Percentiles rank a stretch among this genome's conserved stretches.
Conservation (phyloP, 805 yeast genomes). For the Candida ipomoeae region DNA sequence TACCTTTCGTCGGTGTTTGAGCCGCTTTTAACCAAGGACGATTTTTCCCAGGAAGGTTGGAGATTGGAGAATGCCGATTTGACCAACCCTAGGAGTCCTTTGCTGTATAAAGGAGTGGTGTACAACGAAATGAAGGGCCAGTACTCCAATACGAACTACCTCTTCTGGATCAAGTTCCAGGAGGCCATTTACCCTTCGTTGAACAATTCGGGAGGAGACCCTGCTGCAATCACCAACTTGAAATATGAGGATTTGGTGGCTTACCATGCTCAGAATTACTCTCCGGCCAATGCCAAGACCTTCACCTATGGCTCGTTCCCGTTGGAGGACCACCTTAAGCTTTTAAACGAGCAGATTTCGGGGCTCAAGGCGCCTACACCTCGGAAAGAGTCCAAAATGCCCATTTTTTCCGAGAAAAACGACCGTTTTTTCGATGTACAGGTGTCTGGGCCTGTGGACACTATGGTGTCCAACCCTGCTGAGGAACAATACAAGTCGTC, state of each 20-base stretch:
- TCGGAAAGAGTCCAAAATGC: constrained; percentile 32
- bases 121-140: constrained; percentile 99
- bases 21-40: constrained; percentile 73
- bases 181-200: constrained; percentile 80
- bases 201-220: constrained; percentile 94
- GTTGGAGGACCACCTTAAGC: constrained; percentile 53
- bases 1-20: constrained; percentile 83
- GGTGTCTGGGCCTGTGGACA: constrained; percentile 73
- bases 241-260: constrained; percentile 70
- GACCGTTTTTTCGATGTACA: constrained; percentile 13
- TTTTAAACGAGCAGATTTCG: constrained; percentile 47
- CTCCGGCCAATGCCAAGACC: constrained; percentile 84
- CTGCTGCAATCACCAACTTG: constrained; percentile 68
- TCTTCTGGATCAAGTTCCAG: constrained; percentile 79
- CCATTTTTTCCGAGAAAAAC: constrained; percentile 37
- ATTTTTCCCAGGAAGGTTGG: constrained; percentile 97
- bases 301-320: constrained; percentile 85
- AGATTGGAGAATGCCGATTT: constrained; percentile 72
- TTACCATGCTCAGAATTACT: constrained; percentile 74
- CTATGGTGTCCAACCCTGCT: constrained; percentile 49
- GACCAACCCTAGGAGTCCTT: constrained; percentile 53
- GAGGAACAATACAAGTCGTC: constrained; percentile 76
- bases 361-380: constrained; percentile 49
- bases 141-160: constrained; percentile 80
- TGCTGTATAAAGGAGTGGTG: constrained; percentile 90